A percentile compares a stretch with the other conserved stretches of the same genome.
phyloP scores from a whole-genome alignment of 305 asterid genomes.

The Fraxinus angustifolia region DNA sequence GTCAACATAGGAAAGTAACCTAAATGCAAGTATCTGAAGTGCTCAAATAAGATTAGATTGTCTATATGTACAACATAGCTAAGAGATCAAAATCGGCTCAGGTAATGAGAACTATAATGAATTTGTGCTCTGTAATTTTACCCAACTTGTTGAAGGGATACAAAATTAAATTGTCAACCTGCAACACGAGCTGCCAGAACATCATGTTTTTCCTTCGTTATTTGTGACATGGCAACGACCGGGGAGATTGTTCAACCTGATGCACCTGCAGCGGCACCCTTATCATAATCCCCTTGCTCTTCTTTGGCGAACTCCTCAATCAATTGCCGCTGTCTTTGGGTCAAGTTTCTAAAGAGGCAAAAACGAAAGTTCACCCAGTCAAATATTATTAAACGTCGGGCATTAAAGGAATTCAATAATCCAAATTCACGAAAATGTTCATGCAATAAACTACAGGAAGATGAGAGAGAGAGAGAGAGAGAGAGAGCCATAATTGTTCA shows the following conservation, averaged over 20 bases:
- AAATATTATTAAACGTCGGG: background rate
- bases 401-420: background rate
- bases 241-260: slow-evolving; percentile 34
- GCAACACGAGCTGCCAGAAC: slow-evolving; percentile 28
- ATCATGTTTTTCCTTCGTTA: background rate
- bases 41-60: background rate
- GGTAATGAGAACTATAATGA: background rate
- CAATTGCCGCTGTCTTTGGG: slow-evolving; percentile 73
- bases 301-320: slow-evolving; percentile 85
- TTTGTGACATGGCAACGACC: no score
- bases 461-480: background rate
- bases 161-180: background rate
- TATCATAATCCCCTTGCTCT: slow-evolving; percentile 63
- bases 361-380: background rate
- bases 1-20: background rate
- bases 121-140: background rate
- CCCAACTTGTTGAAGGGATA: slow-evolving; percentile 4
- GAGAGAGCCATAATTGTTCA: background rate
- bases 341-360: slow-evolving; percentile 51
- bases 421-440: background rate
- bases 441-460: no score
- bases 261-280: slow-evolving; percentile 75
- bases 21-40: background rate
- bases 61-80: background rate
- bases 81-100: slow-evolving; percentile 8